phyloP scores from a whole-genome alignment of 78 protist species.

The Tieghemostelium lacteum region DNA sequence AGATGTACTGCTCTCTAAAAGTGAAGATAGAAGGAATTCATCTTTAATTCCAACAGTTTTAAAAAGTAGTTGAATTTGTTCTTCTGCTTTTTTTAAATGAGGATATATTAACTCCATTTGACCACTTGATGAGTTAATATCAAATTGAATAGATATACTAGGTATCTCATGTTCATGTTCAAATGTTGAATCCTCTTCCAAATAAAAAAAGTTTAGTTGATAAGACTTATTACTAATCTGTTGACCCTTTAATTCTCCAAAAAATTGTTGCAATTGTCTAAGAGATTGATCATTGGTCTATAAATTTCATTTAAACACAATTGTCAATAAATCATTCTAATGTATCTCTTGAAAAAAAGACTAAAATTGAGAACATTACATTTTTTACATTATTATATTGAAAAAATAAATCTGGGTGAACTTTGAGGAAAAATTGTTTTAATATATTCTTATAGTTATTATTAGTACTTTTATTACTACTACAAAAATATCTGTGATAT shows the following conservation, averaged over 20 bases:
- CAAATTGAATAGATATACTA: not conserved
- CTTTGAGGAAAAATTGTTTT: not conserved
- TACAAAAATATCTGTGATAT: not conserved
- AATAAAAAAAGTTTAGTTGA: not conserved
- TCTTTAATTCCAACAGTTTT: slow-evolving; percentile 34
- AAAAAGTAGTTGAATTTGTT: slow-evolving; percentile 14
- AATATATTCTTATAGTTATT: too few relatives aligned
- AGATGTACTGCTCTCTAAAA: not conserved
- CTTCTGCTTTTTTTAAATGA: slow-evolving; percentile 23
- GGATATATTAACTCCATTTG: not conserved
- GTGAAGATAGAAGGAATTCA: slow-evolving; percentile 8
- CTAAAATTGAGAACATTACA: not conserved
- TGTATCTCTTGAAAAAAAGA: not conserved
- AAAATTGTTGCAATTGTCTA: slow-evolving; percentile 14
- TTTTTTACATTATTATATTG: not conserved
- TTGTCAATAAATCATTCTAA: not conserved
- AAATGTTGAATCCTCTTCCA: not conserved
- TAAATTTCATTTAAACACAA: too few relatives aligned
- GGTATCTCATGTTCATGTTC: slow-evolving; percentile 26
- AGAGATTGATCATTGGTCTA: not conserved
- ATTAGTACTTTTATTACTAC: too few relatives aligned
- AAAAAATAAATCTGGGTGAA: not conserved
- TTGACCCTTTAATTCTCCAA: slow-evolving; percentile 37
- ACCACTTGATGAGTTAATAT: not conserved
- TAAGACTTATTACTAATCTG: not conserved